Evolutionary conservation across 2,329 filamentous ascomycete genomes (phyloP), one percentile per base, ranked within the genome.

Genomic region (Pseudogymnoascus sp.): DNA sequence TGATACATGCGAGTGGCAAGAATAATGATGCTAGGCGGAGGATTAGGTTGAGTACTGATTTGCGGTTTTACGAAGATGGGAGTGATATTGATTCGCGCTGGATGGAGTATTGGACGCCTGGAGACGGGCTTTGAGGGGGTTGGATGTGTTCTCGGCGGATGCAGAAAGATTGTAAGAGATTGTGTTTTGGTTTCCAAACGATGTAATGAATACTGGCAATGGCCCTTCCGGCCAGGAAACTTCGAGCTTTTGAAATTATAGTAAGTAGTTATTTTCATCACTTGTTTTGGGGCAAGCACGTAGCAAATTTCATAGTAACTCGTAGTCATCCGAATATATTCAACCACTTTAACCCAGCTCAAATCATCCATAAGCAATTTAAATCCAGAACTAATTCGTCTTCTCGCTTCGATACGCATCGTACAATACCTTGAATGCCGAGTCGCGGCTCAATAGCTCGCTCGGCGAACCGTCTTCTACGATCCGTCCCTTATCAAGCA

Each of bases 401-500:
- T 59, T 39, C 27, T 60, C 39, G 29, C 33, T 40, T 40, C 59
- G 27, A 12, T 62, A 60, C 25, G 42, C 59, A 29, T 62, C 61
- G 42, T 62, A 62, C 62, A 65, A 37, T 31, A 42, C 59, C 62
- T 60, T 62, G 29, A 66, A 66, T 21, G 52, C 61, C 2, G 59
- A 61, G 9, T 63, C 39, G 15, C 27, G 45, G 12, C 27, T 37
- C 42, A 95, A 81, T 60, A 97, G 78, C 67, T 90, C 86, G 78
- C 86, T 92, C 0, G 92, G 93, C 68, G 93, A 87, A 12, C 86
- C 93, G 70, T 84, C 97, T 76, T 97, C 92, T 7, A 92, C 81
- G 15, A 96, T 86, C 64, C 83, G 77, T 12, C 75, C 74, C 55
- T 71, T 60, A 65, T 80, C 76, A 69, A 82, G 74, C 5, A 82